Evolutionary conservation across 2,329 filamentous ascomycete genomes (phyloP).

Genomic region (Bretziella fagacearum): DNA sequence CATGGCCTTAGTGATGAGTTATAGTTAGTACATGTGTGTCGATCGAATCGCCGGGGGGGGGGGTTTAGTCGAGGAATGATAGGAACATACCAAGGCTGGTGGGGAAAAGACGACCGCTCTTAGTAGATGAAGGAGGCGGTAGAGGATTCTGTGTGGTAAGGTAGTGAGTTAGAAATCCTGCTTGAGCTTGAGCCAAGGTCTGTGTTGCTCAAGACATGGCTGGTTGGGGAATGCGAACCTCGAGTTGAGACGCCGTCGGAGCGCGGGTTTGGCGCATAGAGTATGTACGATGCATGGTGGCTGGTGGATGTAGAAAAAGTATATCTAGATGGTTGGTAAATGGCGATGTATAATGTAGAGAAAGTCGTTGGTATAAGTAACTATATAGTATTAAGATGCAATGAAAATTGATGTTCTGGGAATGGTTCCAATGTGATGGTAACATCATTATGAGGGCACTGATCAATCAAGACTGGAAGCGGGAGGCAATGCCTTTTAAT

Average conservation of each 20-base stretch:
- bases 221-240: slow-evolving; percentile 26
- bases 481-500: not conserved
- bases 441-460: not conserved
- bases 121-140: slow-evolving; percentile 79
- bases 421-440: not conserved
- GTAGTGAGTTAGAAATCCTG: too few relatives aligned
- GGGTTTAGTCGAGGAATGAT: not conserved
- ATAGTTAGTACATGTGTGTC: not conserved
- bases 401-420: not conserved
- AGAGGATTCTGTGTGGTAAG: slow-evolving; percentile 95
- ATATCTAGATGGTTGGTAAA: not conserved
- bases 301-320: not conserved
- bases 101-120: slow-evolving; percentile 74
- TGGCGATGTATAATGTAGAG: not conserved
- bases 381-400: not conserved
- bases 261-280: slow-evolving; percentile 96
- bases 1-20: slow-evolving; percentile 33
- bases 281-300: slow-evolving; percentile 89
- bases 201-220: too few relatives aligned
- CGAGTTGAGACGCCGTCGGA: slow-evolving; percentile 70
- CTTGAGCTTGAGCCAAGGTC: too few relatives aligned
- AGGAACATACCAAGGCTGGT: slow-evolving; percentile 61
- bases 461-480: not conserved
- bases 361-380: not conserved
- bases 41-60: not conserved